phyloP scores from a whole-genome alignment of 805 yeast species.

The Ogataea wickerhamii region DNA sequence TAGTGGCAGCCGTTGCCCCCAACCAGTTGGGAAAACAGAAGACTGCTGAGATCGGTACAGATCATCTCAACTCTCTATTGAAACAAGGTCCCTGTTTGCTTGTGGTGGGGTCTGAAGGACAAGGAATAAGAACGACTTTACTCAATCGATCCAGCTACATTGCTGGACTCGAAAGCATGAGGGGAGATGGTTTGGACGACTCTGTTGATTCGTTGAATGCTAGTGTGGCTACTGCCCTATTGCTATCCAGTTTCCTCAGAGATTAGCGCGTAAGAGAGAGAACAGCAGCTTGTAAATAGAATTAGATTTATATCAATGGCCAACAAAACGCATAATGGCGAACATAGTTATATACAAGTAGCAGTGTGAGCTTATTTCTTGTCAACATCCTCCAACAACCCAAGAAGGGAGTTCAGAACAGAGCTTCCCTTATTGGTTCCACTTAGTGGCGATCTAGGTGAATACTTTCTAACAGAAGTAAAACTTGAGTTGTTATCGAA shows the following conservation, averaged over 20 bases:
- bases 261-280: slow-evolving; percentile 1
- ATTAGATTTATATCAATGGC: no score
- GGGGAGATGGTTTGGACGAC: slow-evolving; percentile 23
- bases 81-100: slow-evolving; percentile 57
- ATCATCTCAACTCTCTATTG: slow-evolving; percentile 43
- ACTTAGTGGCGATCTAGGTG: slow-evolving; percentile 22
- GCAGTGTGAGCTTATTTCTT: slow-evolving; percentile 12
- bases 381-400: slow-evolving; percentile 20
- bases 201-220: slow-evolving; percentile 80
- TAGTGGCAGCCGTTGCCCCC: slow-evolving; percentile 57
- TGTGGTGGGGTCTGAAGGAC: slow-evolving; percentile 83
- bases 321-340: background rate
- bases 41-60: slow-evolving; percentile 33
- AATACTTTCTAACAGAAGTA: slow-evolving; percentile 13
- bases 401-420: slow-evolving; percentile 22
- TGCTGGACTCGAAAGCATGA: slow-evolving; percentile 36
- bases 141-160: slow-evolving; percentile 53
- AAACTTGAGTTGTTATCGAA: slow-evolving; percentile 8
- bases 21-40: slow-evolving; percentile 19
- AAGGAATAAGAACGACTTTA: slow-evolving; percentile 70
- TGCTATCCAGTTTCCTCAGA: slow-evolving; percentile 36
- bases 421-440: slow-evolving; percentile 21
- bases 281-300: slow-evolving; percentile 1
- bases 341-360: slow-evolving; percentile 8
- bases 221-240: slow-evolving; percentile 80